Conservation (phyloP, 305 asterid species). For the Rubia peregrina region DNA sequence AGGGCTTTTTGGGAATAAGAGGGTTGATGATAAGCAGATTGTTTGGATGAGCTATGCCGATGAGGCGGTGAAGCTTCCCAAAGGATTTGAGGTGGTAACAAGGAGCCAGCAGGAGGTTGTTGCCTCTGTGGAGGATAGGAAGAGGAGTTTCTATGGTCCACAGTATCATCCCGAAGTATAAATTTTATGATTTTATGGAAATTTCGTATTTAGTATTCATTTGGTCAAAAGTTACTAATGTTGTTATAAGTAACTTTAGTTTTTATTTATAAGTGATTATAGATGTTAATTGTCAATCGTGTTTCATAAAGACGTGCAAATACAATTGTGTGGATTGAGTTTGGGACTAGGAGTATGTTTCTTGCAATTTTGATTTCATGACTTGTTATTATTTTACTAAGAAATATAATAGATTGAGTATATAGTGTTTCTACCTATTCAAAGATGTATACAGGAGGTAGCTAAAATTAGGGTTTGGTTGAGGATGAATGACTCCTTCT, state of each 20-base stretch:
- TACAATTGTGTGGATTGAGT: no score
- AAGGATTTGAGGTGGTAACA: constrained; percentile 76
- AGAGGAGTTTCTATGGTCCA: constrained; percentile 63
- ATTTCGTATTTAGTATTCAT: no score
- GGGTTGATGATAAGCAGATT: constrained; percentile 61
- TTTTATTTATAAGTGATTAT: no score
- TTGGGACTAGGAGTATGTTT: no score
- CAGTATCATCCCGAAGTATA: constrained; percentile 95
- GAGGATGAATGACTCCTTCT: no score
- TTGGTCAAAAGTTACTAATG: no score
- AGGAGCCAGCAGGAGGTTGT: constrained; percentile 72
- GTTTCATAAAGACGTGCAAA: no score
- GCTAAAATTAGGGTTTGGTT: no score
- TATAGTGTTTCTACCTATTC: background rate
- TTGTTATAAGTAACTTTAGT: no score
- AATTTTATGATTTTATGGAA: background rate
- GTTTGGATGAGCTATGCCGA: constrained; percentile 99
- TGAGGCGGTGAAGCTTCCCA: constrained; percentile 77
- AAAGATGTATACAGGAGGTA: no score
- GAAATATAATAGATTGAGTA: background rate
- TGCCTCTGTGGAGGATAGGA: constrained; percentile 63
- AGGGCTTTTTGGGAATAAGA: constrained; percentile 57
- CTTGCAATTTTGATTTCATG: background rate
- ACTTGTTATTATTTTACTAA: background rate
- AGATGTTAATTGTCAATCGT: background rate